These are phyloP conservation scores for Termitomyces sp. DNA, from an alignment of 768 basidiomycete species.

Conservation along the genomic window DNA sequence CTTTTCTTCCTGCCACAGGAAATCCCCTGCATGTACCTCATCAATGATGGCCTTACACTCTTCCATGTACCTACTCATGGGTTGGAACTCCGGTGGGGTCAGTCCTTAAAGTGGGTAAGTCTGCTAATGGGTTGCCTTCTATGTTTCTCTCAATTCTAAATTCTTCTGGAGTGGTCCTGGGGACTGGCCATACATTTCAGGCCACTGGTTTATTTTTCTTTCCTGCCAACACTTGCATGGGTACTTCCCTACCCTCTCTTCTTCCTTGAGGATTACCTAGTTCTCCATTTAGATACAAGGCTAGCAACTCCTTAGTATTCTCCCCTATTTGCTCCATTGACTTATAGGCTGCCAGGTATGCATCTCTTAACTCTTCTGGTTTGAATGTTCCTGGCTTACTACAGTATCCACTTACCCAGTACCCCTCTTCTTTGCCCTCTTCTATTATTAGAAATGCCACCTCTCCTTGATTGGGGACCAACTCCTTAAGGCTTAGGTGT, in stretches of 20 bases:
- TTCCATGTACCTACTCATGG: constrained; percentile 18
- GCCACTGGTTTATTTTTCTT: background rate
- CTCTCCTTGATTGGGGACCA: background rate
- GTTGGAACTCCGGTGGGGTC: constrained; percentile 12
- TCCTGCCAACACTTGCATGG: background rate
- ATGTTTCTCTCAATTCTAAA: constrained; percentile 10
- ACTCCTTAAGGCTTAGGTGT: background rate
- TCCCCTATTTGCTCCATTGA: background rate
- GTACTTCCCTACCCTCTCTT: too few species aligned
- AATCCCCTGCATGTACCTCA: constrained; percentile 12
- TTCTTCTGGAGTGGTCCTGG: constrained; percentile 6
- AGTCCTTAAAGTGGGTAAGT: constrained; percentile 7
- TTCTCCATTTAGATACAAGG: background rate
- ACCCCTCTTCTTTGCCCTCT: background rate
- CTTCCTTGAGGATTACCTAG: background rate
- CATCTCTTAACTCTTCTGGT: background rate
- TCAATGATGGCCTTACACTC: constrained; percentile 17
- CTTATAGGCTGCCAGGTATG: background rate
- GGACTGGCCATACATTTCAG: background rate
- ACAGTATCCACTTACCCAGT: background rate
- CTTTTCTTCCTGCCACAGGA: constrained; percentile 29
- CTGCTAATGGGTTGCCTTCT: constrained; percentile 12
- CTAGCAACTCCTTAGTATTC: background rate
- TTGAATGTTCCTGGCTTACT: background rate
- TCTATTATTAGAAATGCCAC: background rate